Conservation (phyloP, 495 filamentous ascomycete genomes). For the Glarea lozoyensis region DNA sequence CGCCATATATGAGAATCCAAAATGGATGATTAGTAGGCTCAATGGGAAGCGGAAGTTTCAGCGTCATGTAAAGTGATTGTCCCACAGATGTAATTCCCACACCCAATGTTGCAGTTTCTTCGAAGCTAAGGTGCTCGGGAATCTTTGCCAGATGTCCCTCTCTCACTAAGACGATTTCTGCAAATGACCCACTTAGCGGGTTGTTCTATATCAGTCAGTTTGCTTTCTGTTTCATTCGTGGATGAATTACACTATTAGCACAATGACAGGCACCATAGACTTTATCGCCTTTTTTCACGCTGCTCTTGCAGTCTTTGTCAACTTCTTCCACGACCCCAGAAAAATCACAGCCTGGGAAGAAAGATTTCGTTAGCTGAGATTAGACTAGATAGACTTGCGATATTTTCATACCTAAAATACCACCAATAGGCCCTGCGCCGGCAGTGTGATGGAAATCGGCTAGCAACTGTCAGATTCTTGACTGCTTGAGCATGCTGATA, state of each 20-base stretch:
- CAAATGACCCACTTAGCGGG: background rate
- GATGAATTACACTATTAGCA: background rate
- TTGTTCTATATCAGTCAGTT: background rate
- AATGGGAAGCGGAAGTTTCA: constrained; percentile 27
- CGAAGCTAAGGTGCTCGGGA: constrained; percentile 34
- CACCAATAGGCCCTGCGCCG: background rate
- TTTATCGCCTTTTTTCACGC: background rate
- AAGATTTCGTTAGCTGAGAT: no score
- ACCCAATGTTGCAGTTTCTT: constrained; percentile 38
- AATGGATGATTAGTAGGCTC: background rate
- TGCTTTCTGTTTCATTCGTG: background rate
- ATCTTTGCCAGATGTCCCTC: constrained; percentile 29
- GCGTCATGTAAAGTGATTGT: constrained; percentile 34
- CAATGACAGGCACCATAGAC: background rate
- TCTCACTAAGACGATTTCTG: constrained; percentile 28
- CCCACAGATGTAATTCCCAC: constrained; percentile 45
- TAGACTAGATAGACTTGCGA: background rate
- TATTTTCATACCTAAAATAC: background rate
- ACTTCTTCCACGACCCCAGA: background rate
- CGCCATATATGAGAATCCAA: constrained; percentile 51
- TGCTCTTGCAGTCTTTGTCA: background rate
- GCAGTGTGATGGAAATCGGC: background rate
- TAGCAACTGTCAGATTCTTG: background rate
- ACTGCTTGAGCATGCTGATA: no score
- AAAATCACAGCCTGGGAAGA: background rate